Evolutionary conservation across 139 green algal genomes (phyloP), one percentile per base, ranked within the genome.

Genomic region (Nannochloris sp.): DNA sequence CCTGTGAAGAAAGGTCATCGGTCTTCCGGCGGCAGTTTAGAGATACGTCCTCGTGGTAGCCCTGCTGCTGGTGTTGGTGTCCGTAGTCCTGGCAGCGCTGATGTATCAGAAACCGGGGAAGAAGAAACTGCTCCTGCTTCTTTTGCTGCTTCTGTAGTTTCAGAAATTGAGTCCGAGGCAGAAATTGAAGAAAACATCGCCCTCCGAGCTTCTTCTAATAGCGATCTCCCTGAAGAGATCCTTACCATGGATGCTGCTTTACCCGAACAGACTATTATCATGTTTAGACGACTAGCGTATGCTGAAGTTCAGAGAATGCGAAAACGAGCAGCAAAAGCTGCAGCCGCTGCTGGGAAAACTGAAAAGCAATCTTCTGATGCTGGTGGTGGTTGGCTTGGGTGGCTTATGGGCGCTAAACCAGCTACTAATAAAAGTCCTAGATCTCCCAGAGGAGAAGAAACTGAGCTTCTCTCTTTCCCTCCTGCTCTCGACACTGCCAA

Each of bases 241-340:
- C 36, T 14, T 3, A 76, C 64, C 1, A 84, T 95, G 82, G 88
- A 96, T 36, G 39, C 44, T 7, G 48, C 86, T 54, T 79, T 96
- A 34, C 64, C 74, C 8, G 85, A 94, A 61, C n/a, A 59, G 6
- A 83, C 84, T 14, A 93, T 92, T 25, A 69, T 92, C 23, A 62
- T 89, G 45, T 96, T 96, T 72, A 84, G 83, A 51, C 73, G 82
- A 27, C 66, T 92, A 55, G 87, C 87, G 1, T 78, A 91, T 37
- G 77, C 80, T 13, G 79, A 86, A 74, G 60, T 76, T 30, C 64
- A 75, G 14, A 60, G 57, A 3, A 56, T 71, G 57, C 29, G 32
- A 42, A 36, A 45, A 34, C 39, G 44, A 23, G 35, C 54, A 36
- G 51, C 51, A 32, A 38, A 47, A 5, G 47, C 34, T 9, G 75